phyloP scores from a whole-genome alignment of 352 stramenopile species.

The Globisporangium cederbergense region DNA sequence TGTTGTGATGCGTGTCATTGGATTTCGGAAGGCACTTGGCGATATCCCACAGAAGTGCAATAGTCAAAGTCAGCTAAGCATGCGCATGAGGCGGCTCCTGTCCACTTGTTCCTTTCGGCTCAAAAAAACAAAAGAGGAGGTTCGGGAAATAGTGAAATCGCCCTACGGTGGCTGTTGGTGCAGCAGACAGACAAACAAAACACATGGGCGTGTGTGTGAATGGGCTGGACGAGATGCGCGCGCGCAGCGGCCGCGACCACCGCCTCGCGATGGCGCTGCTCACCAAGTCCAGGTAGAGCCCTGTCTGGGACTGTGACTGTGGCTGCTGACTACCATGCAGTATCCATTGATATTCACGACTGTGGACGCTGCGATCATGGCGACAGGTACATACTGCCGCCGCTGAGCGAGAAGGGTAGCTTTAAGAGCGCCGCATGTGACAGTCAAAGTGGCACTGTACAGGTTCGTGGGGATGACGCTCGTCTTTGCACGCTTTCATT shows the following conservation, averaged over 20 bases:
- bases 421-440: background rate
- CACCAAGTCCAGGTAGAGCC: constrained; percentile 10
- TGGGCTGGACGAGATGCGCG: background rate
- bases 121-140: too few species aligned
- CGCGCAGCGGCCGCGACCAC: constrained; percentile 4
- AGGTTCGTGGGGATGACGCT: background rate
- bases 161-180: too few species aligned
- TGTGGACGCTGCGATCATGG: background rate
- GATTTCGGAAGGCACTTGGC: too few species aligned
- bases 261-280: constrained; percentile 11
- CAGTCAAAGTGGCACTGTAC: background rate
- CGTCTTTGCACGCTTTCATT: background rate
- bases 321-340: too few species aligned
- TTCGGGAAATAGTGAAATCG: too few species aligned
- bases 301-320: too few species aligned
- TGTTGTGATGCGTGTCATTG: too few species aligned
- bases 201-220: constrained; percentile 4
- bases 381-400: background rate
- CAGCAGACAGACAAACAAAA: background rate
- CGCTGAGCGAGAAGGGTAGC: background rate
- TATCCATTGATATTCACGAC: too few species aligned
- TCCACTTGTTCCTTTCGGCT: too few species aligned
- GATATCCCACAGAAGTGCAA: too few species aligned
- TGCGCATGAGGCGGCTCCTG: too few species aligned
- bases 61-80: too few species aligned